Conservation (phyloP, 1,284 basidiomycete species). For the Papiliotrema nemorosa region DNA sequence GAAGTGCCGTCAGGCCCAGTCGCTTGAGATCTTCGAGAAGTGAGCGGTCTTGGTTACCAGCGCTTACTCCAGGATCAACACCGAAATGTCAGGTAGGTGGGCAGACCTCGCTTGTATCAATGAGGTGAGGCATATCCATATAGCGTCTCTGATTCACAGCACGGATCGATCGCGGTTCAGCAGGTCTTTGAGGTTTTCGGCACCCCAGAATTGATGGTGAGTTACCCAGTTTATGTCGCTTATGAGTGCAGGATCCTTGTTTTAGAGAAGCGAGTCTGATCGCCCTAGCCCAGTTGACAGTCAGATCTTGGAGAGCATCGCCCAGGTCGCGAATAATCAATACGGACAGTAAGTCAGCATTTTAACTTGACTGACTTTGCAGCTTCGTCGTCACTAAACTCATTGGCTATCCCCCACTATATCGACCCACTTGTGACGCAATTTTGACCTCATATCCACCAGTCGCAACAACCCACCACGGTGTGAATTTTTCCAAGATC, state of each 20-base stretch:
- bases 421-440: conserved; percentile 30
- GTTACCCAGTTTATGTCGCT: conserved; percentile 7
- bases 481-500: conserved; percentile 42
- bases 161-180: conserved; percentile 44
- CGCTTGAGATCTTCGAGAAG: conserved; percentile 32
- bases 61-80: conserved; percentile 27
- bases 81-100: conserved; percentile 36
- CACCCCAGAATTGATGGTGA: conserved; percentile 35
- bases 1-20: conserved; percentile 29
- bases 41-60: conserved; percentile 7
- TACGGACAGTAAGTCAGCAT: conserved; percentile 39
- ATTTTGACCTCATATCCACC: conserved; percentile 42
- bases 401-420: conserved; percentile 23
- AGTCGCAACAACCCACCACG: conserved; percentile 42
- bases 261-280: conserved; percentile 36
- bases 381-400: conserved; percentile 45
- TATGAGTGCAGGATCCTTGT: conserved; percentile 26
- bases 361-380: background rate
- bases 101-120: conserved; percentile 37
- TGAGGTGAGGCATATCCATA: conserved; percentile 21
- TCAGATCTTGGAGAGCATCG: conserved; percentile 36
- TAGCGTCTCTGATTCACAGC: conserved; percentile 12
- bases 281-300: background rate
- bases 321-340: conserved; percentile 40
- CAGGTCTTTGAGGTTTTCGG: conserved; percentile 45